Evolutionary conservation across 192 early-diverging fungal species (phyloP).

Genomic region (Backusella morwellensis): DNA sequence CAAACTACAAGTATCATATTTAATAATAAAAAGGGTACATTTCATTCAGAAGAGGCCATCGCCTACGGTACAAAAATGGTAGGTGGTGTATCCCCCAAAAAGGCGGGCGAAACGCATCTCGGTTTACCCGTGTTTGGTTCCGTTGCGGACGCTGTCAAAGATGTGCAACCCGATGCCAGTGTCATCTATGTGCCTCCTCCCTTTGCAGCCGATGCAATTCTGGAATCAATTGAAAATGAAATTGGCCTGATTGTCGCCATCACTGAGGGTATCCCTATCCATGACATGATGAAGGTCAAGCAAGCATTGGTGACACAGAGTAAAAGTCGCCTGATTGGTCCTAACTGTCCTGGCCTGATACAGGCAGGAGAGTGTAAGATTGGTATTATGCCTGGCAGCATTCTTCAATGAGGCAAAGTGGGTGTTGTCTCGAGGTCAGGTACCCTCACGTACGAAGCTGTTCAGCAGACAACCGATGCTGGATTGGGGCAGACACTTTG

Average conservation of each 20-base stretch:
- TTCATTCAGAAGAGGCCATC: conserved; percentile 98
- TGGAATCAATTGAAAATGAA: conserved; percentile 97
- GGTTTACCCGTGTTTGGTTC: conserved; percentile 94
- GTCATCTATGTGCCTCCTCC: conserved; percentile 99
- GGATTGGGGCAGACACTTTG: conserved; percentile 96
- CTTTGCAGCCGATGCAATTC: conserved; percentile 89
- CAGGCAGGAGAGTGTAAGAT: conserved; percentile 96
- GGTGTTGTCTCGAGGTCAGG: conserved; percentile 98
- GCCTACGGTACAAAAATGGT: conserved; percentile 99
- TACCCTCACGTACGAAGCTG: conserved; percentile 98
- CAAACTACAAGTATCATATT: background rate
- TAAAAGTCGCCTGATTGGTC: conserved; percentile 94
- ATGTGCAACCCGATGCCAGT: conserved; percentile 92
- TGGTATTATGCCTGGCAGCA: conserved; percentile 99
- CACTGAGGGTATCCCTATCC: conserved; percentile 98
- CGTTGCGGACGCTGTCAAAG: conserved; percentile 77
- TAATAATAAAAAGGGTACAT: conserved; percentile 71
- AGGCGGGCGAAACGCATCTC: conserved; percentile 93
- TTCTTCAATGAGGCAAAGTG: conserved; percentile 94
- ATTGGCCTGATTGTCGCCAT: conserved; percentile 94
- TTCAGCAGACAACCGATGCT: conserved; percentile 94
- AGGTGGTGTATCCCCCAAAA: conserved; percentile 94
- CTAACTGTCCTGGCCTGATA: conserved; percentile 99
- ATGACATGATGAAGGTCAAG: conserved; percentile 98
- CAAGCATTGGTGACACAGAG: conserved; percentile 87